Evolutionary conservation across 1,284 basidiomycete species (phyloP), one percentile per base, ranked within the genome.

Genomic region (Rhodotorula sp.): DNA sequence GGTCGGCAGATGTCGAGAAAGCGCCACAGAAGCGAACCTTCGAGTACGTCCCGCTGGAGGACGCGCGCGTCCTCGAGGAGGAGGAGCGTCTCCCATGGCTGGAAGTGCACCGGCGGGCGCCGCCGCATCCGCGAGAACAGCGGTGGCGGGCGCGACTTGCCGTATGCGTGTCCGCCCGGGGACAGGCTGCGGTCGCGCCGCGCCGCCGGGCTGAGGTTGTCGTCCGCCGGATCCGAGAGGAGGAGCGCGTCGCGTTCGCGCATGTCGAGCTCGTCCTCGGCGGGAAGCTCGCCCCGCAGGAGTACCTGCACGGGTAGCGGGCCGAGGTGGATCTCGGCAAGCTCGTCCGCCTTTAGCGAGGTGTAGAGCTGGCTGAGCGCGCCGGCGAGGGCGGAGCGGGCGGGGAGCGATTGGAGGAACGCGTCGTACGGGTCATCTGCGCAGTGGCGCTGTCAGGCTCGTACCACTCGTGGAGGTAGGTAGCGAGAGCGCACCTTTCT

Each of bases 1-100:
- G 86, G 87, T 39, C 85, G 86, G 73, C 85, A 84, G 51, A 79
- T 75, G 27, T 78, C 77, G 44, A 79, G 70, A 51, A 79, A 76
- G 3, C 76, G 67, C 48, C 72, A 68, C 7, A 78, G 62, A 59
- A 89, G 83, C 41, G 72, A 70, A 36, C 87, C 86, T 51, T 86
- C 85, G 13, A 86, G 85, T 25, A 86, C 83, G 62, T 83, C 80
- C 51, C 84, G 85, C 74, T 91, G 89, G 25, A 75, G 70, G 41
- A 65, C 71, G 39, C 72, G 69, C 60, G 68, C 73, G 44, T 80
- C 80, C 41, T 83, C 78, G 41, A 97, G 81, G 34, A 94, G 85
- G 10, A 97, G 82, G 29, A 97, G 81, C 41, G 92, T 91, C 81
- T 96, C 94, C 95, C 95, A 97, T 7, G 95, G 94, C n/a, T 88